Base-by-base conservation (phyloP, 2,329 filamentous ascomycete genomes). In the Arthrobotrys conoides region DNA sequence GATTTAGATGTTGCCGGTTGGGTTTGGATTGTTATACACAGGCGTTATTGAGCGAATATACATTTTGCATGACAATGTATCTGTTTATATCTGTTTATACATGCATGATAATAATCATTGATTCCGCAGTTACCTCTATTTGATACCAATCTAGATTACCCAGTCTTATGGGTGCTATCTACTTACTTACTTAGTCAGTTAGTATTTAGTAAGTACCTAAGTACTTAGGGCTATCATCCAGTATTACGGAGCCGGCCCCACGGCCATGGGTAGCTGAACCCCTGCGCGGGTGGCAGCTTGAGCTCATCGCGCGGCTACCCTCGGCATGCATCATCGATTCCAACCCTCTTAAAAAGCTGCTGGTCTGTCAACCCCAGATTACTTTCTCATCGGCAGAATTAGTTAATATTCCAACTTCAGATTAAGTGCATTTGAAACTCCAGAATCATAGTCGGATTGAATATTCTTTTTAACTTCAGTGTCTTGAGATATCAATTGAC, bases 221-320 rank as follows among this genome's bases (percentile, higher is more conserved):
- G n/a, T n/a, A n/a, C n/a, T n/a, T n/a, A n/a, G n/a, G n/a, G 27
- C 27, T 30, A 6, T 6, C 27, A 30, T 30, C 27, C 27, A 30
- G 6, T 6, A 30, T 30, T 30, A 30, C 27, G 27, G 27, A 30
- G 6, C 27, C 27, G 27, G 27, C 27, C 33, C 33, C 33, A 51
- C 30, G 30, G 53, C n/a, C 53, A 57, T 57, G 53, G 53, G 53
- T 59, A 38, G 27, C 53, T 59, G 57, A 18, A 61, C 36, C 57
- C 57, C 20, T 61, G 57, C 57, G 57, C 12, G 57, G 55, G 55
- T 4, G 30, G 3, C 9, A 61, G 57, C 33, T 61, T 44, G 57
- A 61, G 57, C 57, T 61, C 57, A 61, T 61, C 57, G 33, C 71
- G 71, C 71, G 71, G 71, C 71, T 76, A 76, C 71, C 64, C 63